A percentile compares a stretch with the other conserved stretches of the same genome.
These are phyloP conservation scores for Colletotrichum filicis DNA, from an alignment of 2,329 filamentous ascomycete genomes.

Conservation along the genomic window DNA sequence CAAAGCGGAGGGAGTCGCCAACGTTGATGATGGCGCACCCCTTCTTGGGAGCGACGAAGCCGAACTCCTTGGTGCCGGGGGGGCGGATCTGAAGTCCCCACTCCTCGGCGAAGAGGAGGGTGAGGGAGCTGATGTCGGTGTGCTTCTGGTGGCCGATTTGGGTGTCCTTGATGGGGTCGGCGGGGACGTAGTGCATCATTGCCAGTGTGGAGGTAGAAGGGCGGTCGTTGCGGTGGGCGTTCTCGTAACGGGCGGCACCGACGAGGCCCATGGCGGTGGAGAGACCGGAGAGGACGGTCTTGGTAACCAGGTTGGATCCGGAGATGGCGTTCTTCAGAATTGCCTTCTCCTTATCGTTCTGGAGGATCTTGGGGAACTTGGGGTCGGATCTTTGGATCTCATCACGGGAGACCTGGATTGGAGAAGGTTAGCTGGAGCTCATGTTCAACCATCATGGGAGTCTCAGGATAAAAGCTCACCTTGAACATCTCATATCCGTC, in stretches of 20 bases:
- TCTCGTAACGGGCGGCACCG: conserved; percentile 59
- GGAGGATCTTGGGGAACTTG: conserved; percentile 57
- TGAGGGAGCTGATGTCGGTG: conserved; percentile 66
- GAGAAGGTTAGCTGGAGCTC: neutral
- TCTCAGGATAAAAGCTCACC: conserved; percentile 39
- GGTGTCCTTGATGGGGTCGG: conserved; percentile 50
- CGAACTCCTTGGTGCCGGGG: conserved; percentile 57
- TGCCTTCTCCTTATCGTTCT: conserved; percentile 59
- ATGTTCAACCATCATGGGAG: too few species aligned
- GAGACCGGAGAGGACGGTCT: conserved; percentile 59
- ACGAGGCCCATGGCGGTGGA: conserved; percentile 58
- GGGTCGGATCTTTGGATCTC: conserved; percentile 60
- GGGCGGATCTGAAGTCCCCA: conserved; percentile 68
- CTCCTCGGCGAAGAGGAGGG: conserved; percentile 65
- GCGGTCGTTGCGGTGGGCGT: conserved; percentile 61
- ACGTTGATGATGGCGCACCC: conserved; percentile 68
- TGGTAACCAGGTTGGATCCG: conserved; percentile 61
- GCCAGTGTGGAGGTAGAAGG: conserved; percentile 61
- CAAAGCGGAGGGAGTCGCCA: conserved; percentile 68
- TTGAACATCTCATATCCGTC: conserved; percentile 67
- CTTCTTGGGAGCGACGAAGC: conserved; percentile 62
- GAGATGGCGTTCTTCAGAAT: conserved; percentile 62
- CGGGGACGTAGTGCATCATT: conserved; percentile 65
- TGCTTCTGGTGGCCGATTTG: conserved; percentile 66
- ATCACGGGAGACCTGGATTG: conserved; percentile 53